phyloP scores from a whole-genome alignment of 2,329 filamentous ascomycete species.

The Graphilbum sp. region DNA sequence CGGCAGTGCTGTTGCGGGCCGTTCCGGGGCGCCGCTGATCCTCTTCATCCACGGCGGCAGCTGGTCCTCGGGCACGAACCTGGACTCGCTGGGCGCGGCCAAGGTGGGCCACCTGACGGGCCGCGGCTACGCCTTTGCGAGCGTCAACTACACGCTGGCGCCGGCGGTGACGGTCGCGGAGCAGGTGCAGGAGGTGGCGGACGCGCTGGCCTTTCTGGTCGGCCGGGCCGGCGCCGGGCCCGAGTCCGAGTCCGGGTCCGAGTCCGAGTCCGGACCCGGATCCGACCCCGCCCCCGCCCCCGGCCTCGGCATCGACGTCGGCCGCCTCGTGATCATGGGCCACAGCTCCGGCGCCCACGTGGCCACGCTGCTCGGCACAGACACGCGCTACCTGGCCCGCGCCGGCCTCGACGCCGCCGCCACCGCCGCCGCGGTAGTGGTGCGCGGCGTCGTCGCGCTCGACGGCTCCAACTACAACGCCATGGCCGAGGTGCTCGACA shows the following conservation, averaged over 20 bases:
- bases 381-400: neutral
- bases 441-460: neutral
- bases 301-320: neutral
- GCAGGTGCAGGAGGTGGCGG: neutral
- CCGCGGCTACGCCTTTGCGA: neutral
- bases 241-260: no score
- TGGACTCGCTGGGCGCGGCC: neutral
- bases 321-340: neutral
- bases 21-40: neutral
- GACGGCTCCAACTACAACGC: neutral
- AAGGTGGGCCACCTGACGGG: neutral
- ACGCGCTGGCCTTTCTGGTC: neutral
- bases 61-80: neutral
- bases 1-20: neutral
- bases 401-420: neutral
- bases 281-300: no score
- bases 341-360: neutral
- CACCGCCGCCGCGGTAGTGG: no score
- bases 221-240: neutral
- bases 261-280: no score
- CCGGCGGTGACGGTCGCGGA: neutral
- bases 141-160: neutral
- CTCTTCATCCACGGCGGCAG: neutral
- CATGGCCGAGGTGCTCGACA: neutral
- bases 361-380: neutral